Evolutionary conservation across 805 yeast species (phyloP).

Genomic region (Komagataella populi): DNA sequence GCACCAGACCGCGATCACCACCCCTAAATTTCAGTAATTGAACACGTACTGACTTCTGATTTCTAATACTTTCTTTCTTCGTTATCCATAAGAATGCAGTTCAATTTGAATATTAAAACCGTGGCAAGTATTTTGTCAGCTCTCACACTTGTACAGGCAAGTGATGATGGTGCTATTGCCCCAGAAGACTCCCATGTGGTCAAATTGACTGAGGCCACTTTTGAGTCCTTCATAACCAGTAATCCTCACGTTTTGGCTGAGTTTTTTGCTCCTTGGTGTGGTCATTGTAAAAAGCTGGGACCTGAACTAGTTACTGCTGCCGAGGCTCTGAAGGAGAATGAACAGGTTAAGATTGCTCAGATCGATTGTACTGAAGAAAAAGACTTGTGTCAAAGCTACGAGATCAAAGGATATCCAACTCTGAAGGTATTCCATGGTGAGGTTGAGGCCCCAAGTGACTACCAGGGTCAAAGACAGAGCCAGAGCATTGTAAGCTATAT

Average conservation of each 20-base stretch:
- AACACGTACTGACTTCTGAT: background rate
- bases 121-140: conserved; percentile 15
- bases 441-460: conserved; percentile 37
- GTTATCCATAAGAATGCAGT: conserved; percentile 1
- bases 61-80: background rate
- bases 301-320: conserved; percentile 74
- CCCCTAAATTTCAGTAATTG: background rate
- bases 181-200: conserved; percentile 81
- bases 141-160: conserved; percentile 17
- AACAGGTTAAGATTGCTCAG: conserved; percentile 58
- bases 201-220: conserved; percentile 54
- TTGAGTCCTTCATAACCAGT: conserved; percentile 47
- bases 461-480: conserved; percentile 77
- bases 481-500: conserved; percentile 66
- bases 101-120: background rate
- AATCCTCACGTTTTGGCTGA: conserved; percentile 78
- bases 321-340: conserved; percentile 40
- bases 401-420: conserved; percentile 75
- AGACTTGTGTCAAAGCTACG: conserved; percentile 54
- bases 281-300: conserved; percentile 82
- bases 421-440: conserved; percentile 60
- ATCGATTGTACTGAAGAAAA: conserved; percentile 74
- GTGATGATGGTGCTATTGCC: conserved; percentile 51
- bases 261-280: conserved; percentile 97
- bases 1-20: background rate